A percentile compares a stretch with the other conserved stretches of the same genome.
Evolutionary conservation across 345 rosid genomes (phyloP).

Genomic region (Aethionema arabicum): DNA sequence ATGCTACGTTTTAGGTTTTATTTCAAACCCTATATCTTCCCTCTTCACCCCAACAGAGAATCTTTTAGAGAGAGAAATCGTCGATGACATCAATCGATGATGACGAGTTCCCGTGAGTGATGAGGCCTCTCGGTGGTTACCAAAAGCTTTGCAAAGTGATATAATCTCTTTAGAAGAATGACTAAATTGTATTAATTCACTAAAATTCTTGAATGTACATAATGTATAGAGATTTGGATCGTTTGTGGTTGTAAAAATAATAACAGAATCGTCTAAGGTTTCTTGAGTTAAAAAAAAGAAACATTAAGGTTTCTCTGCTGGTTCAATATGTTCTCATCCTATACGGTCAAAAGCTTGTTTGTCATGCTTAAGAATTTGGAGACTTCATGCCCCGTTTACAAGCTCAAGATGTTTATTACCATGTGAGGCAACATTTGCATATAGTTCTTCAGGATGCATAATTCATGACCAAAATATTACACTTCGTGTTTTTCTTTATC

Average conservation of each 20-base stretch:
- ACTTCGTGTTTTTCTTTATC: conserved; percentile 39
- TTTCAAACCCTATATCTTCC: no score
- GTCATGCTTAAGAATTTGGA: background rate
- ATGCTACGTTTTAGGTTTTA: no score
- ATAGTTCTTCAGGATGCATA: conserved; percentile 2
- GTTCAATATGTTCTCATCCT: conserved; percentile 7
- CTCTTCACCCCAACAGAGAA: no score
- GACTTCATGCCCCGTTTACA: background rate
- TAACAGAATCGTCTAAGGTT: background rate
- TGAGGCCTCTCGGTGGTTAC: conserved; percentile 13
- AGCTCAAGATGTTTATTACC: conserved; percentile 8
- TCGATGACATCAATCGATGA: no score
- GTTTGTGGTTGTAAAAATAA: conserved; percentile 31
- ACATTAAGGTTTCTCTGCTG: conserved; percentile 10
- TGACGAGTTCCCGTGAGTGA: conserved; percentile 14
- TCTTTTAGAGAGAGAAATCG: no score
- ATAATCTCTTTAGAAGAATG: conserved; percentile 15
- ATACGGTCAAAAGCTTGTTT: conserved; percentile 10
- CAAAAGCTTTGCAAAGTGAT: conserved; percentile 20
- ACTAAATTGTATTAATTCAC: conserved; percentile 30
- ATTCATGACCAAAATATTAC: conserved; percentile 5
- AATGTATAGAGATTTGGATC: conserved; percentile 19
- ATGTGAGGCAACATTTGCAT: no score
- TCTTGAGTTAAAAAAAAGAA: background rate
- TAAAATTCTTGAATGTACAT: conserved; percentile 38